Conservation (phyloP, 768 basidiomycete species). For the Tylopilus rubrobrunneus region DNA sequence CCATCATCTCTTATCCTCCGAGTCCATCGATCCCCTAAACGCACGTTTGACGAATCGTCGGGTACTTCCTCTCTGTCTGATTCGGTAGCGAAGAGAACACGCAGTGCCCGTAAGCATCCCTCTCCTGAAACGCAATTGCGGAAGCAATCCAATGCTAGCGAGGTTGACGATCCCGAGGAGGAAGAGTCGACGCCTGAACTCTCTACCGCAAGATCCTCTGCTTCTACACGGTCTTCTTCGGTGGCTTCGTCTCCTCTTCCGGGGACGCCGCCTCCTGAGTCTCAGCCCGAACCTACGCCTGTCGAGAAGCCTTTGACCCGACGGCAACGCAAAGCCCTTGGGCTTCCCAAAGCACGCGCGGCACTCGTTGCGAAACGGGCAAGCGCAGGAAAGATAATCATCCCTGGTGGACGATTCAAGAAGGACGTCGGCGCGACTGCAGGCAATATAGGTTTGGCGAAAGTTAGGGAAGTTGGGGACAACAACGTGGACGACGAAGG, state of each 20-base stretch:
- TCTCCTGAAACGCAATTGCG: slow-evolving; percentile 10
- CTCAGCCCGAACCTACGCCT: slow-evolving; percentile 10
- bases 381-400: slow-evolving; percentile 52
- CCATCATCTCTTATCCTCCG: slow-evolving; percentile 26
- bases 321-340: slow-evolving; percentile 64
- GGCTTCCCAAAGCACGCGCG: slow-evolving; percentile 54
- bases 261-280: slow-evolving; percentile 31
- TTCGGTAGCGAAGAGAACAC: slow-evolving; percentile 34
- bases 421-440: slow-evolving; percentile 21
- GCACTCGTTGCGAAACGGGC: slow-evolving; percentile 27
- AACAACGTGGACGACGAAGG: slow-evolving; percentile 33
- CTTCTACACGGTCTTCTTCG: slow-evolving; percentile 31
- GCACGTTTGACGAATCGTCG: slow-evolving; percentile 56
- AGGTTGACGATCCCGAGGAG: slow-evolving; percentile 29
- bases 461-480: slow-evolving; percentile 21
- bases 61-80: slow-evolving; percentile 38
- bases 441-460: slow-evolving; percentile 10
- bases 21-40: slow-evolving; percentile 50
- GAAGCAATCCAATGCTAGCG: slow-evolving; percentile 17
- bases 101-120: slow-evolving; percentile 26
- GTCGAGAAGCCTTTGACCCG: slow-evolving; percentile 49
- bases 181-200: slow-evolving; percentile 40
- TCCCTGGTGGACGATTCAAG: slow-evolving; percentile 58
- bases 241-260: slow-evolving; percentile 35
- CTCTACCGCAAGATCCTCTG: slow-evolving; percentile 35